Evolutionary conservation across 441 rosid species (phyloP).

Genomic region (Populus hybrid): DNA sequence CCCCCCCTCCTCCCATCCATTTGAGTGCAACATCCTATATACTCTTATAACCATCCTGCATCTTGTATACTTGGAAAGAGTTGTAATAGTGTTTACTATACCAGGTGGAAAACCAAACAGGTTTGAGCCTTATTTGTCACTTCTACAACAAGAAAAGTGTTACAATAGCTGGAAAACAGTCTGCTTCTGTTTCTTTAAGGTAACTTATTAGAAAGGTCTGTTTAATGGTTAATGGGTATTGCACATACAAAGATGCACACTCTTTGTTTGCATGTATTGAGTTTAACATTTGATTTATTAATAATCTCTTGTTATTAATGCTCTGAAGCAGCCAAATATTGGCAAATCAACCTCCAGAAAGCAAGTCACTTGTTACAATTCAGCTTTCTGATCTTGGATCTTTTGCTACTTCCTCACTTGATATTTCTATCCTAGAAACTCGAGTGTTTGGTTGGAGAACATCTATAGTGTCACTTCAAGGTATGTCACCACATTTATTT

Average conservation of each 20-base stretch:
- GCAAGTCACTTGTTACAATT: slow-evolving; percentile 54
- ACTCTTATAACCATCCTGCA: neutral
- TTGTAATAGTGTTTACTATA: slow-evolving; percentile 17
- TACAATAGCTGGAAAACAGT: slow-evolving; percentile 58
- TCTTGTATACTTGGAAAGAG: slow-evolving; percentile 14
- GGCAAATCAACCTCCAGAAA: slow-evolving; percentile 44
- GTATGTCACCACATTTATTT: slow-evolving; percentile 36
- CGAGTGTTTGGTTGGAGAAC: slow-evolving; percentile 85
- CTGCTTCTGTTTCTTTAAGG: slow-evolving; percentile 75
- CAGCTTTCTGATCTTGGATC: slow-evolving; percentile 67
- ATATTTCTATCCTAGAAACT: slow-evolving; percentile 56
- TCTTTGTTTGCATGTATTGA: slow-evolving; percentile 4
- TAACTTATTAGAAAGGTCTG: slow-evolving; percentile 29
- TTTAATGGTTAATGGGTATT: neutral
- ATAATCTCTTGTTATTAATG: slow-evolving; percentile 30
- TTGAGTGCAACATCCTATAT: neutral
- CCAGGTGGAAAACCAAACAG: slow-evolving; percentile 88
- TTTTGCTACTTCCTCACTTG: slow-evolving; percentile 57
- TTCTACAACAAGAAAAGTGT: slow-evolving; percentile 59
- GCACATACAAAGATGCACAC: neutral
- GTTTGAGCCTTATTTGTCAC: slow-evolving; percentile 62
- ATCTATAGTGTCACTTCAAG: slow-evolving; percentile 69
- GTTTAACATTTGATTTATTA: slow-evolving; percentile 18
- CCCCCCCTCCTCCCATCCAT: neutral
- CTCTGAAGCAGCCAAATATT: slow-evolving; percentile 48